A percentile compares a stretch with the other conserved stretches of the same genome.
These are phyloP conservation scores for Tuber umbilicatum DNA, from an alignment of 495 filamentous ascomycete genomes.

Conservation along the genomic window DNA sequence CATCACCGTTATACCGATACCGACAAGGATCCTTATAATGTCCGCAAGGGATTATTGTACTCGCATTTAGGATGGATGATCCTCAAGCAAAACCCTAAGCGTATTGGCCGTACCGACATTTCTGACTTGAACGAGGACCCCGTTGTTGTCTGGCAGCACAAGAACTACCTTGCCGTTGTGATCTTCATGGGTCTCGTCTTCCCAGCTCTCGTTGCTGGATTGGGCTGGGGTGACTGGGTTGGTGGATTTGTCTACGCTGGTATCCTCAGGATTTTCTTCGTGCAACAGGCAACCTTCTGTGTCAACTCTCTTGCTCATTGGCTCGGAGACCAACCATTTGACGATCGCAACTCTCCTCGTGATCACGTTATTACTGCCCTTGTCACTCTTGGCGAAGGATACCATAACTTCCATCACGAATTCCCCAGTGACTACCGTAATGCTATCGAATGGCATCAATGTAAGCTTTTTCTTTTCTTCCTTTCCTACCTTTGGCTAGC, in stretches of 20 bases:
- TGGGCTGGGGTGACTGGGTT: constrained; percentile 82
- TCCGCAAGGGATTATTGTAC: constrained; percentile 95
- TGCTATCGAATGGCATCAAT: constrained; percentile 96
- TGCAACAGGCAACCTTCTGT: constrained; percentile 99
- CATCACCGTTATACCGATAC: constrained; percentile 99
- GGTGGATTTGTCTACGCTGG: constrained; percentile 93
- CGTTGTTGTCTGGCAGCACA: constrained; percentile 91
- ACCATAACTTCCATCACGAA: constrained; percentile 99
- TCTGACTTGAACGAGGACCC: constrained; percentile 91
- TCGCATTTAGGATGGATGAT: constrained; percentile 93
- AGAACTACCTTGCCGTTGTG: constrained; percentile 84
- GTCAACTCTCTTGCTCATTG: constrained; percentile 98
- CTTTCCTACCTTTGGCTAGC: not conserved
- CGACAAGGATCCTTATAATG: constrained; percentile 97
- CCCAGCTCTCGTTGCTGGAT: constrained; percentile 74
- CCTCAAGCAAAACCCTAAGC: constrained; percentile 89
- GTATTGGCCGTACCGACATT: constrained; percentile 93
- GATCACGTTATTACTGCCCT: constrained; percentile 95
- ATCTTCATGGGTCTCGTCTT: constrained; percentile 79
- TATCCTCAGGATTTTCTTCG: constrained; percentile 94
- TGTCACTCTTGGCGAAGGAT: constrained; percentile 93
- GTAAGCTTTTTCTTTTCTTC: constrained; percentile 11
- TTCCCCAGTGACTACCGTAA: constrained; percentile 99
- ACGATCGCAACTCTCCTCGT: constrained; percentile 96
- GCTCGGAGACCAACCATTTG: constrained; percentile 98